These are phyloP conservation scores for Pleochaeta shiraiana DNA, from an alignment of 2,329 filamentous ascomycete genomes.

Conservation along the genomic window DNA sequence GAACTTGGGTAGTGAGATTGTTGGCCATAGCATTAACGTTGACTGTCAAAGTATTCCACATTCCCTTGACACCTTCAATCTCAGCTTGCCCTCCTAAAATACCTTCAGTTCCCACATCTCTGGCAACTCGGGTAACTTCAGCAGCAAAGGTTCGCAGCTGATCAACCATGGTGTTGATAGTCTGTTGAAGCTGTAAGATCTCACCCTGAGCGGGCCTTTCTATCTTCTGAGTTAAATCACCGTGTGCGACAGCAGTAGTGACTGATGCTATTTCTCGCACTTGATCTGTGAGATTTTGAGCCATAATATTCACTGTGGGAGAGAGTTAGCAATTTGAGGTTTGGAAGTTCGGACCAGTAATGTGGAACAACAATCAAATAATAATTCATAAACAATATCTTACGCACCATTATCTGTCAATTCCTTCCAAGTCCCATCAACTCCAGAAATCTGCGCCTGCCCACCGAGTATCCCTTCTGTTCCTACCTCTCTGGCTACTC, in stretches of 20 bases:
- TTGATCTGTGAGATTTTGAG: constrained; percentile 62
- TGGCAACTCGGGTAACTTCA: constrained; percentile 62
- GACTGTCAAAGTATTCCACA: constrained; percentile 74
- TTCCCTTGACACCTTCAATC: constrained; percentile 65
- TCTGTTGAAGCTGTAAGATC: constrained; percentile 65
- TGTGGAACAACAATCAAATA: background rate
- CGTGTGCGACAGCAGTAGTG: constrained; percentile 63
- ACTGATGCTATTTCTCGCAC: constrained; percentile 72
- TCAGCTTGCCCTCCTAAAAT: constrained; percentile 66
- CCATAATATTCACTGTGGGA: constrained; percentile 59
- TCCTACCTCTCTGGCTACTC: constrained; percentile 84
- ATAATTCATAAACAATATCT: too few relatives aligned
- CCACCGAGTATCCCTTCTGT: constrained; percentile 88
- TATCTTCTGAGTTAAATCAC: constrained; percentile 68
- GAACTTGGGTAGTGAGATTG: constrained; percentile 70
- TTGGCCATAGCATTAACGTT: constrained; percentile 81
- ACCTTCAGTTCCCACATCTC: constrained; percentile 69
- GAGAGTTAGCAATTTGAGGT: background rate
- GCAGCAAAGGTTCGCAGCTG: constrained; percentile 66
- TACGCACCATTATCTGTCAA: constrained; percentile 58
- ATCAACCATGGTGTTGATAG: constrained; percentile 79
- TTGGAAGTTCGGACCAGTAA: background rate
- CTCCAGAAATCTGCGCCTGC: constrained; percentile 80
- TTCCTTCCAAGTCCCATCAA: constrained; percentile 96
- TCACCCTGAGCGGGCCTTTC: constrained; percentile 61